Evolutionary conservation across 2,329 filamentous ascomycete species (phyloP).

Genomic region (Teratosphaeria gauchensis): DNA sequence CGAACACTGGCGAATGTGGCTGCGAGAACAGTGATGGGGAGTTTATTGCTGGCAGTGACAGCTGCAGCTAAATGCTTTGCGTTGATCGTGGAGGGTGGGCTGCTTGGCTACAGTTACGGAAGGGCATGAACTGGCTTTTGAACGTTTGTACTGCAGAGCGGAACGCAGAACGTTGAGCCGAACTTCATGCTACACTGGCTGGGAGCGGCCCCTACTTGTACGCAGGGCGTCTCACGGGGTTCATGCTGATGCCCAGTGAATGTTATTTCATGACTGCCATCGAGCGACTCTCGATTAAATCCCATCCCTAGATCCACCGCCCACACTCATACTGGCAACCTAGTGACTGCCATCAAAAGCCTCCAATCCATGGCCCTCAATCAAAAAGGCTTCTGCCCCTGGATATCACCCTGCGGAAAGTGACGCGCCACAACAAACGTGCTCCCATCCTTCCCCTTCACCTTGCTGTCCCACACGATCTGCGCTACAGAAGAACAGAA

Average conservation of each 20-base stretch:
- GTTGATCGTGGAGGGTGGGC: not conserved
- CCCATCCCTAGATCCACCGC: too few species aligned
- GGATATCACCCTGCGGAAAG: not conserved
- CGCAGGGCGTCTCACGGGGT: too few species aligned
- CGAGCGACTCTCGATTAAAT: too few species aligned
- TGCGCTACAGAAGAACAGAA: not conserved
- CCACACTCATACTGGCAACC: too few species aligned
- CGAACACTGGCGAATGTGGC: conserved; percentile 31
- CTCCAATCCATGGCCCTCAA: not conserved
- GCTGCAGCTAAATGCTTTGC: conserved; percentile 3
- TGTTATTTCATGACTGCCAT: too few species aligned
- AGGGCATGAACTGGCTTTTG: too few species aligned
- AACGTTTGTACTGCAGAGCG: too few species aligned
- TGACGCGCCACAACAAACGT: not conserved
- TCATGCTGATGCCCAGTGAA: too few species aligned
- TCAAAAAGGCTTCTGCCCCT: not conserved
- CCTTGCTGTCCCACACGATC: not conserved
- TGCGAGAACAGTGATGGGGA: conserved; percentile 34
- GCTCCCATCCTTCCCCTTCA: not conserved
- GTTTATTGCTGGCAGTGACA: conserved; percentile 25
- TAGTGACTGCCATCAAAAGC: too few species aligned
- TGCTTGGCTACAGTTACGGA: not conserved
- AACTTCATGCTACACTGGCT: too few species aligned
- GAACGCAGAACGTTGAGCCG: too few species aligned
- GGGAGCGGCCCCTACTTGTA: too few species aligned